phyloP scores from a whole-genome alignment of 257 asterid species.

The Oldenlandia corymbosa region DNA sequence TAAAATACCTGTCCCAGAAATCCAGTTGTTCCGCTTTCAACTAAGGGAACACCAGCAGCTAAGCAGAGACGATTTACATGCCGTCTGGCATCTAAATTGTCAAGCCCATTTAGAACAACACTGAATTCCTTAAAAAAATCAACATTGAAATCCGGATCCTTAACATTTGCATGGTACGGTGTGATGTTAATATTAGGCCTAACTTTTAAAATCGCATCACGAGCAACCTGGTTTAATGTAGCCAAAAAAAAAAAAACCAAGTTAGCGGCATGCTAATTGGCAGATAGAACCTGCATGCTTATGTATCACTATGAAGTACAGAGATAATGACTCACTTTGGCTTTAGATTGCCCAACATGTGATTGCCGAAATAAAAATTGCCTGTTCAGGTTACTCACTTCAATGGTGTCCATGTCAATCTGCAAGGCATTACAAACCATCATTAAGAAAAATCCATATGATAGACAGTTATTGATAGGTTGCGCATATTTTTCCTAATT shows the following conservation, averaged over 20 bases:
- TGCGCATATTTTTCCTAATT: not conserved
- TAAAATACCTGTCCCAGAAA: conserved; percentile 88
- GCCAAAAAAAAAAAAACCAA: conserved; percentile 14
- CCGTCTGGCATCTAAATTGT: conserved; percentile 95
- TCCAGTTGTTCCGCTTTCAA: conserved; percentile 99
- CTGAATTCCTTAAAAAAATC: conserved; percentile 83
- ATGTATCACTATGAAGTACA: not conserved
- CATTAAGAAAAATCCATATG: not conserved
- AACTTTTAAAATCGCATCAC: conserved; percentile 90
- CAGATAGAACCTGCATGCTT: not conserved
- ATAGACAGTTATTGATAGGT: not conserved
- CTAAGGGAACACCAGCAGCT: conserved; percentile 91
- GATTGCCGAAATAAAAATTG: conserved; percentile 91
- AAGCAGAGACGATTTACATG: conserved; percentile 98
- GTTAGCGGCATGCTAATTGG: not conserved
- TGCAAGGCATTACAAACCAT: conserved; percentile 35
- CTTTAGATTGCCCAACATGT: conserved; percentile 97
- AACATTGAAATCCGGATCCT: conserved; percentile 83
- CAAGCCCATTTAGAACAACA: conserved; percentile 95
- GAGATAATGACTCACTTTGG: conserved; percentile 56
- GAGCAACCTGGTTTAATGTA: conserved; percentile 71
- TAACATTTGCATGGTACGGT: conserved; percentile 90
- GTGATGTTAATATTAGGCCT: conserved; percentile 82
- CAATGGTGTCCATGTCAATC: conserved; percentile 99
- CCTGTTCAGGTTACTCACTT: conserved; percentile 96